phyloP scores from a whole-genome alignment of 2,329 filamentous ascomycete species.

The Penicillium digitatum region DNA sequence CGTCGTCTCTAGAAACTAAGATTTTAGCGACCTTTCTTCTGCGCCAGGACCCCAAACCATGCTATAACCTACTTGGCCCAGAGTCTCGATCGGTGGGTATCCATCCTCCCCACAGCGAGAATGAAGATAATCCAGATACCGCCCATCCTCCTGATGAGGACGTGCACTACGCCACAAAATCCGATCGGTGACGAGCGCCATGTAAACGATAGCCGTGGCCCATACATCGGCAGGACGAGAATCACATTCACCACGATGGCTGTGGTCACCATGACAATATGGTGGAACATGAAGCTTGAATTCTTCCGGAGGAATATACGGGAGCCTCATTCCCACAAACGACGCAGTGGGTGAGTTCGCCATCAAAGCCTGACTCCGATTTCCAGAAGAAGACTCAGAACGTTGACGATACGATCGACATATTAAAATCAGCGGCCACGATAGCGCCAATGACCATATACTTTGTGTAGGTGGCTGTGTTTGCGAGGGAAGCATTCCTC shows the following conservation, averaged over 20 bases:
- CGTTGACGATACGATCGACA: too few species aligned
- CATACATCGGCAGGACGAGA: constrained; percentile 26
- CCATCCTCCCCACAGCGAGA: constrained; percentile 18
- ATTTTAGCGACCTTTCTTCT: neutral
- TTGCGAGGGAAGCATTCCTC: neutral
- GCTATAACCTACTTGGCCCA: constrained; percentile 21
- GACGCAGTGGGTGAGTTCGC: constrained; percentile 7
- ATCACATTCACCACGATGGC: constrained; percentile 1
- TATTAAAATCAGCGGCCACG: constrained; percentile 9
- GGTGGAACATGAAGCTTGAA: constrained; percentile 1
- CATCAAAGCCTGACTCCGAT: neutral
- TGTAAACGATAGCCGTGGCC: constrained; percentile 30
- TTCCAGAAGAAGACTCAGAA: neutral
- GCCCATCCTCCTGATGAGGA: constrained; percentile 22
- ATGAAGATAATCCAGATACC: constrained; percentile 25
- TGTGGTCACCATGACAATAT: neutral
- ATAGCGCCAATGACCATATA: constrained; percentile 12
- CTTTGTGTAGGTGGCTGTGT: neutral
- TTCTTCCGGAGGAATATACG: constrained; percentile 20
- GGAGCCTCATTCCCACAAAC: constrained; percentile 14
- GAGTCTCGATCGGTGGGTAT: constrained; percentile 26
- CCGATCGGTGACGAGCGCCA: constrained; percentile 26
- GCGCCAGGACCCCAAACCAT: neutral
- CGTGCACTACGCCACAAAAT: constrained; percentile 27
- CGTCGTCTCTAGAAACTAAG: constrained; percentile 17